These are phyloP conservation scores for Dryadomyces quercivorus DNA, from an alignment of 2,329 filamentous ascomycete genomes.

Conservation along the genomic window DNA sequence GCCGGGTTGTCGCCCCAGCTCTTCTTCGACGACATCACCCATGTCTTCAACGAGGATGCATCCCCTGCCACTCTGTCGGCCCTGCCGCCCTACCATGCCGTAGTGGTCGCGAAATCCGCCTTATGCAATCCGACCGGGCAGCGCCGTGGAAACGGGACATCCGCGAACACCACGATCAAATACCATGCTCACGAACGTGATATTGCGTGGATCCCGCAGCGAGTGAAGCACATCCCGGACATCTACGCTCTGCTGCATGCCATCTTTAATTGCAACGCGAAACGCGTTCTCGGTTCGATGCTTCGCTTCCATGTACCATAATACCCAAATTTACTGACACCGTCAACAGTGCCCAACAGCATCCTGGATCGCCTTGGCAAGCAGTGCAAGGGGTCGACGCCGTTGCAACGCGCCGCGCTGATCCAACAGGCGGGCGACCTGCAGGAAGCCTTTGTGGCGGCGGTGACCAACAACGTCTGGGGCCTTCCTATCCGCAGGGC, in stretches of 20 bases:
- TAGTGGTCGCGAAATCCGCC: background rate
- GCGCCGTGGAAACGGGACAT: background rate
- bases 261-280: slow-evolving; percentile 2
- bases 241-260: slow-evolving; percentile 8
- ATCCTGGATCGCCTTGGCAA: background rate
- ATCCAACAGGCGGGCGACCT: slow-evolving; percentile 2
- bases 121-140: background rate
- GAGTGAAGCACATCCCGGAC: slow-evolving; percentile 4
- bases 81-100: background rate
- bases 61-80: background rate
- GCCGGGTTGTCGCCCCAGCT: slow-evolving; percentile 1
- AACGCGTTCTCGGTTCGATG: background rate
- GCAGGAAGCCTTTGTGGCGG: slow-evolving; percentile 1
- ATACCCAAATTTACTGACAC: too few relatives aligned
- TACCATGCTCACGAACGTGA: background rate
- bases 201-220: background rate
- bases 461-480: background rate
- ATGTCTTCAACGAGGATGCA: background rate
- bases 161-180: too few relatives aligned
- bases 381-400: background rate
- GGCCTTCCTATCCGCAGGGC: background rate
- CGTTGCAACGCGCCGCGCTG: background rate
- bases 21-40: slow-evolving; percentile 2
- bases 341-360: background rate
- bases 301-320: too few relatives aligned